Evolutionary conservation across 306 rosid genomes (phyloP).

Genomic region (Urtica urens): DNA sequence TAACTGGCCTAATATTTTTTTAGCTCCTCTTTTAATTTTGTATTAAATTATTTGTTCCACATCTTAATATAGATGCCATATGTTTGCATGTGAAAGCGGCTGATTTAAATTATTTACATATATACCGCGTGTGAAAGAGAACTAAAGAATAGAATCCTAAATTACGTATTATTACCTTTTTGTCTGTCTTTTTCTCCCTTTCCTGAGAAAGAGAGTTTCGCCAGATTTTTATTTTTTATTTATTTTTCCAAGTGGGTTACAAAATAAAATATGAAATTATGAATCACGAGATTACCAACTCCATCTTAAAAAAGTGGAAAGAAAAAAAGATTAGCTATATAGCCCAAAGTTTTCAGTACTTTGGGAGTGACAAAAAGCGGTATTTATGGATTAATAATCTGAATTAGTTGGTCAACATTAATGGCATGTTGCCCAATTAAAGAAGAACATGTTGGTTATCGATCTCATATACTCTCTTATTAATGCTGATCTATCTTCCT

Average conservation of each 20-base stretch:
- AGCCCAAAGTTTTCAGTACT: slow-evolving; percentile 13
- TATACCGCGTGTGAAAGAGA: not conserved
- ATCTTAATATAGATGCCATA: not conserved
- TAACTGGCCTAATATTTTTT: not conserved
- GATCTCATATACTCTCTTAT: slow-evolving; percentile 5
- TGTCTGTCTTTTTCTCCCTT: not conserved
- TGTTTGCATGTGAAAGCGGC: not conserved
- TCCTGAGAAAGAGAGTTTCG: slow-evolving; percentile 6
- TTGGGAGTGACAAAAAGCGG: slow-evolving; percentile 8
- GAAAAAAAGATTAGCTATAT: not conserved
- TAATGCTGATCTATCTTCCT: not conserved
- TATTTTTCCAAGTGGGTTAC: slow-evolving; percentile 5
- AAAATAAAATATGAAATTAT: not conserved
- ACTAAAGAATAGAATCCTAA: slow-evolving; percentile 7
- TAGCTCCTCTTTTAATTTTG: not conserved
- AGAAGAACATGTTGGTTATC: slow-evolving; percentile 5
- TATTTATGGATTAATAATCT: not conserved
- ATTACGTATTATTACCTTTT: slow-evolving; percentile 6
- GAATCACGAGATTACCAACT: slow-evolving; percentile 8
- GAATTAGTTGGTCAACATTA: slow-evolving; percentile 1
- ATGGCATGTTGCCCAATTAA: slow-evolving; percentile 10
- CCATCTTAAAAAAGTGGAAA: not conserved
- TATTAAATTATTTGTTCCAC: not conserved
- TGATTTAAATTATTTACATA: not conserved
- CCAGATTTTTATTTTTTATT: too few relatives aligned